These are phyloP conservation scores for Peterozyma toletana DNA, from an alignment of 805 yeast species.

Conservation along the genomic window DNA sequence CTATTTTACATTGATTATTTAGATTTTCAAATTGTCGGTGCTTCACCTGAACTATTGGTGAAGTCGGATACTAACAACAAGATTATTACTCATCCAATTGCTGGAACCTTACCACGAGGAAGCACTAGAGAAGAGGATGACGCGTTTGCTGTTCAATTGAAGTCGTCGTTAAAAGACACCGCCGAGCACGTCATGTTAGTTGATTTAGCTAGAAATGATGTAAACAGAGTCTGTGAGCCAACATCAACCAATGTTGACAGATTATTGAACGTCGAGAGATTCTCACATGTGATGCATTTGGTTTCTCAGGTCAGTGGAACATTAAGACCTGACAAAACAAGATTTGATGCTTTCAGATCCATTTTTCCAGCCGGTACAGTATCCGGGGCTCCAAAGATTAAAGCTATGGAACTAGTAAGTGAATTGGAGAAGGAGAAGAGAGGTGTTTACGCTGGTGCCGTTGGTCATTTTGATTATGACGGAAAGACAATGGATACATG, in stretches of 20 bases:
- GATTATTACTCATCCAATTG: slow-evolving; percentile 93
- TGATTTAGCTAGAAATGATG: slow-evolving; percentile 93
- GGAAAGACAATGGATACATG: slow-evolving; percentile 96
- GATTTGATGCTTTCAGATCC: slow-evolving; percentile 96
- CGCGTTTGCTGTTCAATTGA: slow-evolving; percentile 62
- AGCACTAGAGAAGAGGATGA: slow-evolving; percentile 90
- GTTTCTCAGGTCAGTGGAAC: slow-evolving; percentile 94
- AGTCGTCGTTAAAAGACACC: slow-evolving; percentile 79
- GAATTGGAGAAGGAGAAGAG: slow-evolving; percentile 88
- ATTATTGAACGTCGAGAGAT: slow-evolving; percentile 82
- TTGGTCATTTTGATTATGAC: slow-evolving; percentile 96
- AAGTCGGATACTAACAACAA: slow-evolving; percentile 67
- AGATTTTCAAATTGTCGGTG: slow-evolving; percentile 94
- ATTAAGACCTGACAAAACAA: slow-evolving; percentile 70
- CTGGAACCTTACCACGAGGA: slow-evolving; percentile 93
- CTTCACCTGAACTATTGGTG: slow-evolving; percentile 92
- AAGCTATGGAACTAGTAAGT: slow-evolving; percentile 91
- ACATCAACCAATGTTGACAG: slow-evolving; percentile 79
- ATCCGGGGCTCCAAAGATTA: slow-evolving; percentile 96
- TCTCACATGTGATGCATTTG: slow-evolving; percentile 94
- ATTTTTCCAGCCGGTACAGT: slow-evolving; percentile 99
- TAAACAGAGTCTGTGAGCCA: slow-evolving; percentile 92
- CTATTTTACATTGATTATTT: slow-evolving; percentile 87
- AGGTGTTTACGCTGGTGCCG: slow-evolving; percentile 98
- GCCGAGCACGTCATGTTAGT: slow-evolving; percentile 99